A percentile compares a stretch with the other conserved stretches of the same genome.
Conservation (phyloP, 2,329 filamentous ascomycete genomes). For the Elsinoe perseae region DNA sequence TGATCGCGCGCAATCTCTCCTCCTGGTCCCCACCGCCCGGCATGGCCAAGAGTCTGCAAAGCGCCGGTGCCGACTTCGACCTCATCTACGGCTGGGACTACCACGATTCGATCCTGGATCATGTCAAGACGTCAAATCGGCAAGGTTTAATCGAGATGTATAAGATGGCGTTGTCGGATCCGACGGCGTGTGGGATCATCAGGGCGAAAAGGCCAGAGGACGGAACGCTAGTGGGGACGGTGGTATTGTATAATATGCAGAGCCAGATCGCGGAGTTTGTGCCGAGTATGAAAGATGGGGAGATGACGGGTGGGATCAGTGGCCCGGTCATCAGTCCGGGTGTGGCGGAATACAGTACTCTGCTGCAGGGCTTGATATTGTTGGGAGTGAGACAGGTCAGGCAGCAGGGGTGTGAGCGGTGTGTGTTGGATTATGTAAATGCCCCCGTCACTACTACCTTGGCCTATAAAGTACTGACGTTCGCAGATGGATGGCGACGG, state of each 20-base stretch:
- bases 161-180: slow-evolving; percentile 62
- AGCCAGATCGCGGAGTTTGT: slow-evolving; percentile 62
- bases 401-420: slow-evolving; percentile 63
- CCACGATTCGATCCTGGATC: slow-evolving; percentile 62
- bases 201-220: slow-evolving; percentile 66
- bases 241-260: slow-evolving; percentile 67
- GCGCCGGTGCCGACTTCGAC: slow-evolving; percentile 70
- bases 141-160: slow-evolving; percentile 76
- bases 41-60: slow-evolving; percentile 63
- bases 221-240: slow-evolving; percentile 63
- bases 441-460: neutral
- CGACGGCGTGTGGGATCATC: slow-evolving; percentile 69
- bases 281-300: slow-evolving; percentile 54
- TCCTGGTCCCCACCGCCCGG: slow-evolving; percentile 71
- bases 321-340: slow-evolving; percentile 67
- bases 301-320: slow-evolving; percentile 65
- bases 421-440: slow-evolving; percentile 73
- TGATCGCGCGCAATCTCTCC: slow-evolving; percentile 64
- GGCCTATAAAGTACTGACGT: slow-evolving; percentile 26
- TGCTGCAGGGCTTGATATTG: slow-evolving; percentile 71
- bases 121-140: slow-evolving; percentile 65
- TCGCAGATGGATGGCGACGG: slow-evolving; percentile 61
- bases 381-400: slow-evolving; percentile 79
- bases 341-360: slow-evolving; percentile 58
- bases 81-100: slow-evolving; percentile 75